A percentile compares a stretch with the other conserved stretches of the same genome.
phyloP scores from a whole-genome alignment of 768 basidiomycete genomes.

The Kondoa subrosea region DNA sequence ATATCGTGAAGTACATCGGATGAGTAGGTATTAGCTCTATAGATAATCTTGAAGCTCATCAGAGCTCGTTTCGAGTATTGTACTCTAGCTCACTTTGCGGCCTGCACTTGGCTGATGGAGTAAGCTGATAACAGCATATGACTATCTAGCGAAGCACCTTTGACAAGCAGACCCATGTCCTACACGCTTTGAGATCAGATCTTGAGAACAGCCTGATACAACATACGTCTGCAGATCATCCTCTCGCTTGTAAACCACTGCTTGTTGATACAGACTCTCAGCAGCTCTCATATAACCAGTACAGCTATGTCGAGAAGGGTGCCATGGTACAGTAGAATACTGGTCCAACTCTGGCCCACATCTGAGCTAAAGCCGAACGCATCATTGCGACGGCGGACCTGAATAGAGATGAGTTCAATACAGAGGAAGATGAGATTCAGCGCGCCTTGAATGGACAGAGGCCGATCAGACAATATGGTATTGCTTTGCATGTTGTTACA shows the following conservation, averaged over 20 bases:
- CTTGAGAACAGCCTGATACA: not conserved
- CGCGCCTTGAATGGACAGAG: not conserved
- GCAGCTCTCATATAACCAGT: not conserved
- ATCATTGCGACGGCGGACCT: too few relatives aligned
- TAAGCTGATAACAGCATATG: too few relatives aligned
- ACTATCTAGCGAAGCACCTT: not conserved
- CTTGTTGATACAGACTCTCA: not conserved
- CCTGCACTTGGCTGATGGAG: too few relatives aligned
- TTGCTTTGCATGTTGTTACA: not conserved
- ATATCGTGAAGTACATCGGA: not conserved
- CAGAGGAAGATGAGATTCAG: not conserved
- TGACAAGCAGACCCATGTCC: not conserved
- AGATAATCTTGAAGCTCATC: not conserved
- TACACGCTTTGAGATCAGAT: not conserved
- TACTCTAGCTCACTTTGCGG: too few relatives aligned
- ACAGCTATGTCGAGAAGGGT: not conserved
- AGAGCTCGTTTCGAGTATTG: too few relatives aligned
- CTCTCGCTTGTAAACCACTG: not conserved
- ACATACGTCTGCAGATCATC: not conserved
- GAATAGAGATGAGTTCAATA: too few relatives aligned
- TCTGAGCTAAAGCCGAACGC: too few relatives aligned
- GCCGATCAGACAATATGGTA: not conserved
- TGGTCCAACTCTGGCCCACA: not conserved
- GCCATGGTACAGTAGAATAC: not conserved
- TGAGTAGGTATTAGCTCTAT: not conserved